These are phyloP conservation scores for Trypanosoma cruzi DNA, from an alignment of 208 protist species.

Conservation along the genomic window DNA sequence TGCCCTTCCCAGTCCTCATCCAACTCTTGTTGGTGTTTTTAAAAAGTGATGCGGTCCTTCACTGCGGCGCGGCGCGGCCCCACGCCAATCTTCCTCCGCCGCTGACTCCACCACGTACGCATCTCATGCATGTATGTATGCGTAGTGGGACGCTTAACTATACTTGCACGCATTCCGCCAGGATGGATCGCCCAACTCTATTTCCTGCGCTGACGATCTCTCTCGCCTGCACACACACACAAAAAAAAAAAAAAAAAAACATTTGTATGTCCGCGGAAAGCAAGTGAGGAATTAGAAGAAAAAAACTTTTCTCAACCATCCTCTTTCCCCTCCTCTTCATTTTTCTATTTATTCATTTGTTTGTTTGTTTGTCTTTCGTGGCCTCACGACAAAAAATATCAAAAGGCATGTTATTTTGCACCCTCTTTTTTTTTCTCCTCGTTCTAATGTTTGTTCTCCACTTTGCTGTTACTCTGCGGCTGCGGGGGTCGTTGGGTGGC, in stretches of 20 bases:
- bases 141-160: background rate
- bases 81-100: too few relatives aligned
- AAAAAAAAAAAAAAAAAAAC: slow-evolving; percentile 3
- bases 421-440: slow-evolving; percentile 1
- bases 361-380: too few relatives aligned
- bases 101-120: too few relatives aligned
- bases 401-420: too few relatives aligned
- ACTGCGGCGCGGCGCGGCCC: too few relatives aligned
- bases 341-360: slow-evolving; percentile 3
- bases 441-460: background rate
- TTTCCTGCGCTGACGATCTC: slow-evolving; percentile 3
- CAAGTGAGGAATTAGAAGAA: slow-evolving; percentile 22
- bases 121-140: background rate
- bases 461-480: background rate
- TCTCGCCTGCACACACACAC: background rate
- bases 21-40: too few relatives aligned
- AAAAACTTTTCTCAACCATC: slow-evolving; percentile 1
- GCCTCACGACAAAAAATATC: too few relatives aligned
- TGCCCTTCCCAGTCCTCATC: background rate
- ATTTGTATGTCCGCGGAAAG: too few relatives aligned
- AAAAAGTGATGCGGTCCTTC: background rate
- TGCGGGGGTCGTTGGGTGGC: background rate
- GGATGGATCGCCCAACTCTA: background rate
- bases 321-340: slow-evolving; percentile 10
- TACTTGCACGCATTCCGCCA: background rate